Evolutionary conservation across 2,329 filamentous ascomycete species (phyloP), one percentile per base, ranked within the genome.

Genomic region (Magnaporthales sp.): DNA sequence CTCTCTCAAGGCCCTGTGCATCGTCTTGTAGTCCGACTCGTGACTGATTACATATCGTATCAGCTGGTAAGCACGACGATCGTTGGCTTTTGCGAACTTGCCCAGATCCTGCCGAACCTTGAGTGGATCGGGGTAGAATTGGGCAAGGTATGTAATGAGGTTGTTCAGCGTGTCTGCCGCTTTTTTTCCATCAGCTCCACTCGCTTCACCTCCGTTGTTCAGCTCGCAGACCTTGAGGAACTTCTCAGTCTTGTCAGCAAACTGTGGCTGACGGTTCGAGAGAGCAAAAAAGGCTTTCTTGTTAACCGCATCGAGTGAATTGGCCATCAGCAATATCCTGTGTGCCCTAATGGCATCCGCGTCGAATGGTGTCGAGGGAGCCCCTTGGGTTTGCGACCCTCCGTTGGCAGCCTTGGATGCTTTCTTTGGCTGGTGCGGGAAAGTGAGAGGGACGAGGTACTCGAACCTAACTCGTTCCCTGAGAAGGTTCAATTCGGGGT

Each of bases 11-110:
- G 94, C 93, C 72, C 93, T 92, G 69, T 90, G 87, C 61, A 97
- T 92, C 54, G 92, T 97, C 72, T 92, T 90, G 77, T 97, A 98
- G 74, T 99, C 95, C 72, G 91, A 93, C 69, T 94, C 90, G 3
- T 91, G 88, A 31, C 89, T 89, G 75, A 93, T 92, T 66, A 92
- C 88, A 75, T 93, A 97, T 67, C 91, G 89, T 70, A 97, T 88
- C 26, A 99, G 86, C 73, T 96, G 91, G 76, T 97, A 98, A 72
- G 87, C 91, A 67, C 95, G 89, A 65, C 94, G 89, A 75, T 99
- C 93, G 73, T 98, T 92, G 71, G 89, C 84, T 76, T 94, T 97
- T 51, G 92, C 93, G 74, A 97, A 98, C 72, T 91, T 96, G 79
- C 91, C 89, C 13, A 99, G 80, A 76, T 98, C 93, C 19, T 87